These are phyloP conservation scores for Fusarium acutatum DNA, from an alignment of 2,329 filamentous ascomycete species.

Conservation along the genomic window DNA sequence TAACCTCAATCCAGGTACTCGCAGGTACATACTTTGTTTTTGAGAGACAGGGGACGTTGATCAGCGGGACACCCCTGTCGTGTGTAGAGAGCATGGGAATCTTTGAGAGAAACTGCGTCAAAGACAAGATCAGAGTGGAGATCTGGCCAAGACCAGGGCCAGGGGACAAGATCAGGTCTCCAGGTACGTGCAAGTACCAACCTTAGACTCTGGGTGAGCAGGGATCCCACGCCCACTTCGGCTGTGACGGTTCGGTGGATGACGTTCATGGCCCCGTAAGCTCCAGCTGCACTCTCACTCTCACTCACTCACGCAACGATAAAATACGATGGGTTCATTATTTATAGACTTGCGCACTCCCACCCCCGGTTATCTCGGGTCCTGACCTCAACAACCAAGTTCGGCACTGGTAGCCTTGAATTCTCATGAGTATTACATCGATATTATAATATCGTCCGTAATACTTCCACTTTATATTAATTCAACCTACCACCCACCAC, in stretches of 20 bases:
- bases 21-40: conserved; percentile 19
- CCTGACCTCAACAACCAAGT: conserved; percentile 11
- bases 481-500: neutral
- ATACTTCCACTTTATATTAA: conserved; percentile 13
- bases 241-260: conserved; percentile 32
- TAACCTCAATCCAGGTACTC: conserved; percentile 19
- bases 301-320: neutral
- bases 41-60: conserved; percentile 26
- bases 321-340: conserved; percentile 31
- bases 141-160: conserved; percentile 18
- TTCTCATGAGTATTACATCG: conserved; percentile 24
- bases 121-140: conserved; percentile 27
- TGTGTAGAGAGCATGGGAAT: conserved; percentile 26
- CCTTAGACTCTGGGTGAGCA: conserved; percentile 4
- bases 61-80: conserved; percentile 33
- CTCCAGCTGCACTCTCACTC: conserved; percentile 1
- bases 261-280: conserved; percentile 28
- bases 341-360: conserved; percentile 34
- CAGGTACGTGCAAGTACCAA: conserved; percentile 10
- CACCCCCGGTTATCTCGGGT: conserved; percentile 21
- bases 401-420: conserved; percentile 21
- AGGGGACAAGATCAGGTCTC: conserved; percentile 18
- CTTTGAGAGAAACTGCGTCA: conserved; percentile 19
- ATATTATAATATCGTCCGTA: conserved; percentile 14
- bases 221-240: conserved; percentile 19